A percentile compares a stretch with the other conserved stretches of the same genome.
These are phyloP conservation scores for Fusarium virguliforme DNA, from an alignment of 2,329 filamentous ascomycete species.

Conservation along the genomic window DNA sequence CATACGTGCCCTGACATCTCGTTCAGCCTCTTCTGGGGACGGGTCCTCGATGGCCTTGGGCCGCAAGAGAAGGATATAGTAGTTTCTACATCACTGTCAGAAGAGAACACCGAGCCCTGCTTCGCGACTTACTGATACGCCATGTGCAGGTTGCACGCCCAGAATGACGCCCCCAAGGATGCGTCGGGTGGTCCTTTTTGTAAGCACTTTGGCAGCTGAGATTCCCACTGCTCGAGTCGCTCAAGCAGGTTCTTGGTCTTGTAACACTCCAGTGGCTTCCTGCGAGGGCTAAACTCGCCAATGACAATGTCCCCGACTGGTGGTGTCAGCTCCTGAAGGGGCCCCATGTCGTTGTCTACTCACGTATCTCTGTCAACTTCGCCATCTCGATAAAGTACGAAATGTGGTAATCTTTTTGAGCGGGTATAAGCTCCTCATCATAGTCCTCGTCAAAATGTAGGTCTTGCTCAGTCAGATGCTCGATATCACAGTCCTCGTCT, in stretches of 20 bases:
- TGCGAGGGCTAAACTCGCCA: slow-evolving; percentile 40
- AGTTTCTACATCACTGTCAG: slow-evolving; percentile 4
- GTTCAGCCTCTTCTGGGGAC: slow-evolving; percentile 16
- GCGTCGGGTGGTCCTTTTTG: slow-evolving; percentile 23
- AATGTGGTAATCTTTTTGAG: slow-evolving; percentile 33
- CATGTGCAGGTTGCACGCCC: slow-evolving; percentile 36
- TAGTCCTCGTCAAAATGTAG: slow-evolving; percentile 29
- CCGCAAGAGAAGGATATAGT: slow-evolving; percentile 34
- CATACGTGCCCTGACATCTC: slow-evolving; percentile 20
- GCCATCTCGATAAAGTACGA: slow-evolving; percentile 36
- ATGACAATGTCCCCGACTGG: slow-evolving; percentile 43
- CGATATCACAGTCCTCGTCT: slow-evolving; percentile 45
- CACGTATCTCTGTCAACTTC: slow-evolving; percentile 27
- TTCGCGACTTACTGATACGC: slow-evolving; percentile 34
- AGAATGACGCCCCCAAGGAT: slow-evolving; percentile 27
- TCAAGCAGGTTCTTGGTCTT: neutral
- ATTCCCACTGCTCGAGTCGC: slow-evolving; percentile 32
- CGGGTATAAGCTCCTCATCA: neutral
- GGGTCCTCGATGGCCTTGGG: slow-evolving; percentile 18
- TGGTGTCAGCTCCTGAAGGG: neutral
- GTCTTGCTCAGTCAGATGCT: slow-evolving; percentile 26
- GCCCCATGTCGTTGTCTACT: accelerated
- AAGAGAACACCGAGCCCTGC: accelerated
- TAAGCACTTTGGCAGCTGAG: slow-evolving; percentile 19
- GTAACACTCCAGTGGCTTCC: slow-evolving; percentile 16